Evolutionary conservation across 2,329 filamentous ascomycete species (phyloP).

Genomic region (Ophiostoma montium): DNA sequence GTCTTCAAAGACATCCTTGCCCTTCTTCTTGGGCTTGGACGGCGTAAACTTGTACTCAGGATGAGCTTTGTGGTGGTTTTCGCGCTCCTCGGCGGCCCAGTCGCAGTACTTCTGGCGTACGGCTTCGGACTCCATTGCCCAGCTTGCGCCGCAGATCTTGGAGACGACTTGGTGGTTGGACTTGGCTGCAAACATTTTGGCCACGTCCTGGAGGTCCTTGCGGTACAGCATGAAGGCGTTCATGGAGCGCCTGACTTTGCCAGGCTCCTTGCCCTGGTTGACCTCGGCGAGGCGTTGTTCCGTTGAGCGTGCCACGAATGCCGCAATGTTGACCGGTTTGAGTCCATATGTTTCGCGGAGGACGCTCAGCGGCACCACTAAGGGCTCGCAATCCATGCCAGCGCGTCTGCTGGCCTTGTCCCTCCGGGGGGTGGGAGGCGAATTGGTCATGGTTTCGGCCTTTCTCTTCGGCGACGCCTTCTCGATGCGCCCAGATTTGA

Average conservation of each 20-base stretch:
- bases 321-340: conserved; percentile 61
- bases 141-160: conserved; percentile 71
- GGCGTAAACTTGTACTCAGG: conserved; percentile 92
- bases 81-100: conserved; percentile 65
- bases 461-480: conserved; percentile 29
- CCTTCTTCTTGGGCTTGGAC: conserved; percentile 44
- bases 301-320: conserved; percentile 58
- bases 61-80: conserved; percentile 73
- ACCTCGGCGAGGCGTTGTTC: conserved; percentile 56
- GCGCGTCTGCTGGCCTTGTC: conserved; percentile 24
- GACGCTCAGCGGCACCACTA: conserved; percentile 54
- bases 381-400: conserved; percentile 24
- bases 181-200: conserved; percentile 65
- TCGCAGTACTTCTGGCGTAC: conserved; percentile 63
- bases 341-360: conserved; percentile 48
- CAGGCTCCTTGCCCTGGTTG: conserved; percentile 49
- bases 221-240: conserved; percentile 98
- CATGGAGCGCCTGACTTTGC: conserved; percentile 82
- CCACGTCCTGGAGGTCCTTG: conserved; percentile 77
- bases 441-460: conserved; percentile 3
- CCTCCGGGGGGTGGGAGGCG: conserved; percentile 19
- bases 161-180: conserved; percentile 94
- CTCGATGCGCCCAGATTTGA: conserved; percentile 21
- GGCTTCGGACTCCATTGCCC: conserved; percentile 64
- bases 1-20: conserved; percentile 24